Evolutionary conservation across 768 basidiomycete genomes (phyloP).

Genomic region (Psilocybe sp.): DNA sequence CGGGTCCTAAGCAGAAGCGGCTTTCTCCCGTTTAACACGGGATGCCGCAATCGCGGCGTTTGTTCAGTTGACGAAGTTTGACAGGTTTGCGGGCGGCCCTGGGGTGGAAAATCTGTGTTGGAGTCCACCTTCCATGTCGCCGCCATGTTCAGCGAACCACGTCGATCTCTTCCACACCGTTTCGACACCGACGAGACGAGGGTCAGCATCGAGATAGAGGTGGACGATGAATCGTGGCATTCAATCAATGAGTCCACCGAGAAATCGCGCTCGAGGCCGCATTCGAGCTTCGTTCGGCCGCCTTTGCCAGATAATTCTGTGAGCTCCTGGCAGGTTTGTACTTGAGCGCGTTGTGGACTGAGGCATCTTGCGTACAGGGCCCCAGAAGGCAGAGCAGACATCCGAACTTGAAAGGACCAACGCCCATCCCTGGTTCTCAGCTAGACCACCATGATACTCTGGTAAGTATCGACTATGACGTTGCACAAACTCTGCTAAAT

Average conservation of each 20-base stretch:
- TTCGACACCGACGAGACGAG: slow-evolving; percentile 2
- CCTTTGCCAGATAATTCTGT: neutral
- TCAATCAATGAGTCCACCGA: neutral
- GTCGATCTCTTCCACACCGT: neutral
- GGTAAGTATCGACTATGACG: neutral
- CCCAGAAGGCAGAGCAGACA: slow-evolving; percentile 8
- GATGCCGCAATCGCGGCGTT: no score
- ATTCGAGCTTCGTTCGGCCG: neutral
- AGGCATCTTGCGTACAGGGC: neutral
- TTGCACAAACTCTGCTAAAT: no score
- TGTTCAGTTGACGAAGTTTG: no score
- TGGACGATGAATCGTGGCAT: neutral
- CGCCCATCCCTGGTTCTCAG: slow-evolving; percentile 8
- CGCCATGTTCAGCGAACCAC: neutral
- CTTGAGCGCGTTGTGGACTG: neutral
- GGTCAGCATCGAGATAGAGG: neutral
- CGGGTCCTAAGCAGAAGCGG: no score
- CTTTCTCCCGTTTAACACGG: no score
- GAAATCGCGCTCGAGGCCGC: neutral
- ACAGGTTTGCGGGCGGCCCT: neutral
- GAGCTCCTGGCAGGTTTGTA: neutral
- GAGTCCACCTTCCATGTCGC: neutral
- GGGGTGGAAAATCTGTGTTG: neutral
- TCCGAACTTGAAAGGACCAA: slow-evolving; percentile 11
- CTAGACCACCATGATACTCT: neutral